A percentile compares a stretch with the other conserved stretches of the same genome.
Evolutionary conservation across 176 grass and related monocot genomes (phyloP).

Genomic region (Pontederia crassipes): DNA sequence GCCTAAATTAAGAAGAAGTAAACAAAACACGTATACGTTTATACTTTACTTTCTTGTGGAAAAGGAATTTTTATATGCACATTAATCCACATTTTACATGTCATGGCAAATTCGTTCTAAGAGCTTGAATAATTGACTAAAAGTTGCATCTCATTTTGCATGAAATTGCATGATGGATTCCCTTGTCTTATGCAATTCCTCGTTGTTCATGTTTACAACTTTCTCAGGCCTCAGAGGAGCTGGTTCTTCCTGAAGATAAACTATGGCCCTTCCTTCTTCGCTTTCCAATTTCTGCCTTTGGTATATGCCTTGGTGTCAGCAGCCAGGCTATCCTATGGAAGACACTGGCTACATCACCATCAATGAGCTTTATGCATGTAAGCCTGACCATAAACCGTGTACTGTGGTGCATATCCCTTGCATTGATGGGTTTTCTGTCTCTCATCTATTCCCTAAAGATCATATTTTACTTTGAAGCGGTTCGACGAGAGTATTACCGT

Average conservation of each 20-base stretch:
- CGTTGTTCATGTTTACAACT: background rate
- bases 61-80: no score
- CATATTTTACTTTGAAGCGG: slow-evolving; percentile 13
- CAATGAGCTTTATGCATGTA: slow-evolving; percentile 1
- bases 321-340: slow-evolving; percentile 10
- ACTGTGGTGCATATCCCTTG: background rate
- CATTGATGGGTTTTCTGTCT: background rate
- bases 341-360: background rate
- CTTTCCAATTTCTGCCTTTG: background rate
- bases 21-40: no score
- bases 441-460: background rate
- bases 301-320: slow-evolving; percentile 9
- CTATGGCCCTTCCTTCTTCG: slow-evolving; percentile 11
- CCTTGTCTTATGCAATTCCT: background rate
- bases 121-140: no score
- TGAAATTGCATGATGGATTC: no score
- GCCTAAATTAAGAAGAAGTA: no score
- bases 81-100: no score
- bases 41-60: no score
- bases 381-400: background rate
- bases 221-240: slow-evolving; percentile 6
- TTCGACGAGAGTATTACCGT: slow-evolving; percentile 5
- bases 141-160: no score
- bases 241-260: slow-evolving; percentile 3
- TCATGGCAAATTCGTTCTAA: no score